phyloP scores from a whole-genome alignment of 495 filamentous ascomycete species.

The Daldinia caldariorum region DNA sequence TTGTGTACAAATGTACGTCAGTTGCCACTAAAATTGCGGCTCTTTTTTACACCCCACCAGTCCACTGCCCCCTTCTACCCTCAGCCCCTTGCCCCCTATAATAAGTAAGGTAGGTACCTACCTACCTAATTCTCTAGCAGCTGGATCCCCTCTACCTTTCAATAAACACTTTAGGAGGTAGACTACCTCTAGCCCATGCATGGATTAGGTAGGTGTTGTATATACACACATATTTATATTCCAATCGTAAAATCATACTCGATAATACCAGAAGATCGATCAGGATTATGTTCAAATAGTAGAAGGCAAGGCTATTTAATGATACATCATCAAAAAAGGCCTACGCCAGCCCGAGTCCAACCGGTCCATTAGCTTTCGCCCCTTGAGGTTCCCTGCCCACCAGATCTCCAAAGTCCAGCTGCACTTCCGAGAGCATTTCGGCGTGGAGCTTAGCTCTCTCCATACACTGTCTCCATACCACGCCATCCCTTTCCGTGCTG shows the following conservation, averaged over 20 bases:
- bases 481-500: conserved; percentile 73
- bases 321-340: not conserved
- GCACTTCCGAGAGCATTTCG: conserved; percentile 80
- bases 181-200: not conserved
- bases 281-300: not conserved
- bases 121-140: not conserved
- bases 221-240: not conserved
- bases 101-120: no score
- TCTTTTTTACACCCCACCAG: conserved; percentile 3
- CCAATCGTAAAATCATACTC: not conserved
- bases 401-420: conserved; percentile 86
- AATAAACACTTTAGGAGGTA: not conserved
- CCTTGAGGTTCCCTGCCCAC: conserved; percentile 56
- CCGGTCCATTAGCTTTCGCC: conserved; percentile 42
- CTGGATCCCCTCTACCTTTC: not conserved
- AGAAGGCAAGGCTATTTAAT: not conserved
- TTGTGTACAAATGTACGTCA: conserved; percentile 3
- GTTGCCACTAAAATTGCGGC: conserved; percentile 5
- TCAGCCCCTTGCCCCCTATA: not conserved
- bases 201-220: not conserved
- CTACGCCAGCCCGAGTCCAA: conserved; percentile 57
- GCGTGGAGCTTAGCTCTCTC: conserved; percentile 83
- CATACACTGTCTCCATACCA: conserved; percentile 84
- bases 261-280: not conserved
- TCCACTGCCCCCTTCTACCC: not conserved